Base-by-base conservation (phyloP, 2,329 filamentous ascomycete genomes). In the Colletotrichum sp. region DNA sequence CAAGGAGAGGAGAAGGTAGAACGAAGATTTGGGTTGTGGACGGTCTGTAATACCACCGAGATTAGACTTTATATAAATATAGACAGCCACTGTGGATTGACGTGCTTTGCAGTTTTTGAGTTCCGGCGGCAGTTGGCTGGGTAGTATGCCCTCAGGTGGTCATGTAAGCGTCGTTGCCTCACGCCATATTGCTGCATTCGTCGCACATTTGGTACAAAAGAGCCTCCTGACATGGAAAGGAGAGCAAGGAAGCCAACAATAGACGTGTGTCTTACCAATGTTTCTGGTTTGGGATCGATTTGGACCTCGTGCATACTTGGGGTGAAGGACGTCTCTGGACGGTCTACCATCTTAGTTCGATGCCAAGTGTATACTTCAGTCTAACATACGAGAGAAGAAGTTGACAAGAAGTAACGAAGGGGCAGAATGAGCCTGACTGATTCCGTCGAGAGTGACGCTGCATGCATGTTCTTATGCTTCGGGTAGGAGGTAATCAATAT, bases 371-470 rank as follows among this genome's bases (percentile, higher is more conserved):
- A 13, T 52, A 21, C n/a, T 4, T 0, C 0, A 52, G 44, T 52
- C n/a, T 0, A 52, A 52, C 6, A 1, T 21, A 13, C 6, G 10
- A 52, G 44, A 1, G n/a, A 2, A 1, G 0, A 0, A 21, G n/a
- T 0, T 1, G n/a, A 49, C 0, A 3, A 49, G n/a, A 7, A 21
- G 10, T 1, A n/a, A 9, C 2, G n/a, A 2, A 44, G 7, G 16
- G 36, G 15, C 2, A 39, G 7, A 39, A 39, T 39, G 36, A 18
- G 16, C 0, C 16, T 18, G 16, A 18, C 36, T 39, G 8, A 39
- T 5, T 39, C 8, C 2, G 36, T 18, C 9, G 30, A 34, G 12
- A 34, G 12, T 6, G 12, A 34, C 32, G 32, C 32, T 34, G 32
- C 32, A 34, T 13, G 32, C 32, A 34, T 34, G 32, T 34, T 34